Evolutionary conservation across 495 filamentous ascomycete species (phyloP), one percentile per base, ranked within the genome.

Genomic region (Penicillium steckii): DNA sequence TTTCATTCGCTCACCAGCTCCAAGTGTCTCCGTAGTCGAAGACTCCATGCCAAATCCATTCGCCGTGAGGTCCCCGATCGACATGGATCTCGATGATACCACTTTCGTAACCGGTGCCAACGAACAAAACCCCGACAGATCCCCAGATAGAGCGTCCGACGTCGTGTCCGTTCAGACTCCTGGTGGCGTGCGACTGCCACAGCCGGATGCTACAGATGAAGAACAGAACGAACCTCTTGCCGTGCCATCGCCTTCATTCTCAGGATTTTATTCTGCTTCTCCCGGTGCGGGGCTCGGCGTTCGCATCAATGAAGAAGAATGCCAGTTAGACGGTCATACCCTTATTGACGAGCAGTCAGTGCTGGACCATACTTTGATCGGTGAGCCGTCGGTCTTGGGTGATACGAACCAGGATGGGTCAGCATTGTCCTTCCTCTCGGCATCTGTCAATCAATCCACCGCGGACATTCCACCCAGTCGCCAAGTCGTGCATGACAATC

Each of bases 1-100:
- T 56, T 59, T 41, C 56, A 50, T 59, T 42, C 53, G 65, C 71
- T 75, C 59, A 75, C 69, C 38, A 53, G 44, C 50, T 46, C 52
- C 41, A 69, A 75, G 72, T 63, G 61, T 65, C 53, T 61, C 58
- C 45, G 59, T 66, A 65, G 56, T 62, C 37, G 53, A 63, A 26
- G 66, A 66, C 37, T 58, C 56, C 29, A 57, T 62, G 63, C 55
- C 50, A 27, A 61, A 49, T 26, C 29, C 45, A 32, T 52, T 55
- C 25, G 41, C 45, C 43, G 29, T 22, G 9, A 27, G 37, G 9
- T 24, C 46, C 13, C 40, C 43, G 13, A 44, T 45, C 15, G 60
- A 57, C 24, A 66, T 64, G 60, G 56, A 59, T 21, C 43, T 64
- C n/a, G 60, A 66, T 29, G 63, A 66, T 33, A 64, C 60, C 21